Percentiles rank a stretch among this genome's conserved stretches.
These are phyloP conservation scores for Jatropha multifida DNA, from an alignment of 441 rosid genomes.

Conservation along the genomic window DNA sequence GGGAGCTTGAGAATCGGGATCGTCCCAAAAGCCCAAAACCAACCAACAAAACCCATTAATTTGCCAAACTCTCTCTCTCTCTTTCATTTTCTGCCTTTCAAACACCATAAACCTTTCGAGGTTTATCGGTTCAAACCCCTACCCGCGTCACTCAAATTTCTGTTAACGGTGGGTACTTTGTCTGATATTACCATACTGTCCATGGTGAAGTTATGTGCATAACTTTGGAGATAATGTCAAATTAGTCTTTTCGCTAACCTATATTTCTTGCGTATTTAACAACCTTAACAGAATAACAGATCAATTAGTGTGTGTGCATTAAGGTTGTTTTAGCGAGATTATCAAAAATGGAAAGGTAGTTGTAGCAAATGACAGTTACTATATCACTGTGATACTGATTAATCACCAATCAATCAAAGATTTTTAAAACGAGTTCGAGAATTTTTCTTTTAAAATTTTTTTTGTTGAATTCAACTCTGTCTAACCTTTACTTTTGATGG, in stretches of 20 bases:
- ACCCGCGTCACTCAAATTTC: constrained; percentile 14
- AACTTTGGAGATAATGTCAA: neutral
- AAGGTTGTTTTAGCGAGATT: neutral
- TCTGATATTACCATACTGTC: neutral
- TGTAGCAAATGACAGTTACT: no score
- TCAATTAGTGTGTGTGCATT: neutral
- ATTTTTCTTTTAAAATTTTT: no score
- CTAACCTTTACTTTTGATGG: no score
- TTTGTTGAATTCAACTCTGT: no score
- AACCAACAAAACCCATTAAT: constrained; percentile 13
- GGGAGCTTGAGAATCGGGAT: constrained; percentile 64
- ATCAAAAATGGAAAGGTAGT: neutral
- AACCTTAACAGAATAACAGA: neutral
- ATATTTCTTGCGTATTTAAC: neutral
- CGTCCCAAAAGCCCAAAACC: constrained; percentile 30
- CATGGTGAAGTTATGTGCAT: neutral
- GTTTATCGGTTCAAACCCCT: neutral
- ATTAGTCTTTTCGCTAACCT: neutral
- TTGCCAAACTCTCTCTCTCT: neutral
- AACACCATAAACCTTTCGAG: neutral
- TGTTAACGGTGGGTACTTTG: neutral
- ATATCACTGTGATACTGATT: no score
- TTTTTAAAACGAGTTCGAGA: no score
- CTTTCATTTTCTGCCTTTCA: neutral
- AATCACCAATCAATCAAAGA: no score